Base-by-base conservation (phyloP, 2,329 filamentous ascomycete genomes). In the Dactylellina leptospora region DNA sequence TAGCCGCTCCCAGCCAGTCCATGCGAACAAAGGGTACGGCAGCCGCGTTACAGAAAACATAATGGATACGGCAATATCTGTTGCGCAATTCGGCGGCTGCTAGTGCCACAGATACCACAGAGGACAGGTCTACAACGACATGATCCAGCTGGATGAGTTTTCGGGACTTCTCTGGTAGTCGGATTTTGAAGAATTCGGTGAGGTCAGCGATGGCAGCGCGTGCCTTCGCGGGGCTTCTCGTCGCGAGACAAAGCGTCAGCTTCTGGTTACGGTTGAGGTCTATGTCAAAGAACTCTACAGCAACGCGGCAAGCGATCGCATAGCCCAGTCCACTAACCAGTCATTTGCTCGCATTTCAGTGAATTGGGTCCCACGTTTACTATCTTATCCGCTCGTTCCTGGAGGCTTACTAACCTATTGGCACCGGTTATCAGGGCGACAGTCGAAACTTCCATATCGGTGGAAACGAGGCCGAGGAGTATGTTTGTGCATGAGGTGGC, bases 11-110 rank as follows among this genome's bases (percentile, higher is more conserved):
- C 1, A 82, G 80, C 86, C 88, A 97, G 79, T 91, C 82, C 66
- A 96, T 79, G n/a, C 90, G 91, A 0, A 83, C 85, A 90, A 92
- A 96, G 1, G 91, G 92, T 20, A 92, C 92, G 38, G 93, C 89
- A 0, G 93, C 95, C 13, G 93, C 93, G 80, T 97, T 97, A 78
- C 91, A 88, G 36, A 97, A 83, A 20, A 95, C 83, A 1, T 85
- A 85, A 79, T 97, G 92, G 27, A 99, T 83, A 74, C 88, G 87
- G 1, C 90, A 88, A 40, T 92, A 73, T 42, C 28, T 55, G 1
- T 28, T 53, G 5, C 30, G 28, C 9, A 73, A 22, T 18, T 73
- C 68, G 1, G 25, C 9, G 20, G 68, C 72, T 20, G 70, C 61
- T n/a, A 74, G 38, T 18, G 50, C 20, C 10, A 77, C 58, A 5